These are phyloP conservation scores for Aspergillus persii DNA, from an alignment of 2,329 filamentous ascomycete genomes.

Conservation along the genomic window DNA sequence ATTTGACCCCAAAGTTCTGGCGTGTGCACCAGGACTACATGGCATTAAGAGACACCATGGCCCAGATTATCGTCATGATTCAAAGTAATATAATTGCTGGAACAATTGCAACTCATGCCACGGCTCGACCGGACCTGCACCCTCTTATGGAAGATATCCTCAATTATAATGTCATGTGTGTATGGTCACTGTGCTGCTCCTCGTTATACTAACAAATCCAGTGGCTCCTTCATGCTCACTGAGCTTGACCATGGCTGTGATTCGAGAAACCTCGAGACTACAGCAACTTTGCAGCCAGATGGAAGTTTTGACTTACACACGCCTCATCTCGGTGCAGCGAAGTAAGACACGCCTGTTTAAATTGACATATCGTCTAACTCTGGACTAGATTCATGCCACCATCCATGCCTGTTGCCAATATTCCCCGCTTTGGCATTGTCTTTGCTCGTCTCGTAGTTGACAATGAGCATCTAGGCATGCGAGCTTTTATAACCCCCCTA, in stretches of 20 bases:
- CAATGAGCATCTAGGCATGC: conserved; percentile 18
- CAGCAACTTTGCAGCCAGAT: conserved; percentile 31
- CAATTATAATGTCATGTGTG: conserved; percentile 22
- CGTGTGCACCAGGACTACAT: conserved; percentile 1
- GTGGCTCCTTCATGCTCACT: conserved; percentile 37
- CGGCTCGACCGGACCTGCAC: conserved; percentile 13
- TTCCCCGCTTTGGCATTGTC: conserved; percentile 17
- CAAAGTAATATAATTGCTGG: conserved; percentile 22
- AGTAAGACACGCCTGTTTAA: conserved; percentile 22
- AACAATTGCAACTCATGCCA: conserved; percentile 17
- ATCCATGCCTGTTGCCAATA: conserved; percentile 9
- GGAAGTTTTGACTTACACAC: conserved; percentile 36
- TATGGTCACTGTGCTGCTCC: too few species aligned
- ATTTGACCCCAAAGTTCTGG: conserved; percentile 4
- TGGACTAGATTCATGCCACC: conserved; percentile 19
- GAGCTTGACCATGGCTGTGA: conserved; percentile 42
- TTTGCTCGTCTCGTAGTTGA: conserved; percentile 18
- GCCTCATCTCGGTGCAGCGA: conserved; percentile 30
- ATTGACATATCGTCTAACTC: not conserved
- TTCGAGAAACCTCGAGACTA: conserved; percentile 39
- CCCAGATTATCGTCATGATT: conserved; percentile 14
- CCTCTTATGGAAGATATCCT: conserved; percentile 17
- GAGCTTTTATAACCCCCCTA: conserved; percentile 18
- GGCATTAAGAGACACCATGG: not conserved
- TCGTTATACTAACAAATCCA: not conserved